phyloP scores from a whole-genome alignment of 2,329 filamentous ascomycete species.

The Neoarthrinium moseri region DNA sequence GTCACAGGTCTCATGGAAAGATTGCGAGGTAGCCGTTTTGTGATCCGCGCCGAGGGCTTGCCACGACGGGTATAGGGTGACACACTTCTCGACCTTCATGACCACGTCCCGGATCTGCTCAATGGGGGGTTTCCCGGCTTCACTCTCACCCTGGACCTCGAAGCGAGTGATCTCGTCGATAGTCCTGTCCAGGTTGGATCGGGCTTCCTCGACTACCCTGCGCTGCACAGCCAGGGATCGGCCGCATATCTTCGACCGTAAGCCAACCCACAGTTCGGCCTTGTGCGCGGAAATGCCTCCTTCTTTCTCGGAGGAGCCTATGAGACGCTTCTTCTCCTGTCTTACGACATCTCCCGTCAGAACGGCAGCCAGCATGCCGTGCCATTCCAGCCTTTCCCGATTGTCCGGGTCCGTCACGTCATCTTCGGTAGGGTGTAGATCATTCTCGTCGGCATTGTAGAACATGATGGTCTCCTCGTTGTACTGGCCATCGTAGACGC shows the following conservation, averaged over 20 bases:
- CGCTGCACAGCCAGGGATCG: conserved; percentile 81
- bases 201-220: conserved; percentile 83
- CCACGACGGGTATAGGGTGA: conserved; percentile 81
- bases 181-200: conserved; percentile 67
- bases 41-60: conserved; percentile 72
- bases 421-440: conserved; percentile 83
- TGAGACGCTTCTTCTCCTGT: conserved; percentile 95
- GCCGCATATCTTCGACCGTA: conserved; percentile 81
- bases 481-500: conserved; percentile 80
- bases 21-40: conserved; percentile 70
- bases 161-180: conserved; percentile 92
- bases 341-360: conserved; percentile 95
- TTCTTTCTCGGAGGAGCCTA: conserved; percentile 67
- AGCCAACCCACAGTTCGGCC: conserved; percentile 82
- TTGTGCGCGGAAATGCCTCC: conserved; percentile 66
- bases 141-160: conserved; percentile 88
- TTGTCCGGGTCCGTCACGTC: conserved; percentile 87
- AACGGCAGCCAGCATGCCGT: conserved; percentile 95
- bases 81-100: conserved; percentile 84
- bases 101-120: conserved; percentile 91
- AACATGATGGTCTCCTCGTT: conserved; percentile 93
- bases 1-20: conserved; percentile 80
- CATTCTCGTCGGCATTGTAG: conserved; percentile 73
- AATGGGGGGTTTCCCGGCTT: conserved; percentile 82
- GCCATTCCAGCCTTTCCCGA: conserved; percentile 91